Evolutionary conservation across 2,329 filamentous ascomycete genomes (phyloP), one percentile per base, ranked within the genome.

Genomic region (Aspergillus fischeri): DNA sequence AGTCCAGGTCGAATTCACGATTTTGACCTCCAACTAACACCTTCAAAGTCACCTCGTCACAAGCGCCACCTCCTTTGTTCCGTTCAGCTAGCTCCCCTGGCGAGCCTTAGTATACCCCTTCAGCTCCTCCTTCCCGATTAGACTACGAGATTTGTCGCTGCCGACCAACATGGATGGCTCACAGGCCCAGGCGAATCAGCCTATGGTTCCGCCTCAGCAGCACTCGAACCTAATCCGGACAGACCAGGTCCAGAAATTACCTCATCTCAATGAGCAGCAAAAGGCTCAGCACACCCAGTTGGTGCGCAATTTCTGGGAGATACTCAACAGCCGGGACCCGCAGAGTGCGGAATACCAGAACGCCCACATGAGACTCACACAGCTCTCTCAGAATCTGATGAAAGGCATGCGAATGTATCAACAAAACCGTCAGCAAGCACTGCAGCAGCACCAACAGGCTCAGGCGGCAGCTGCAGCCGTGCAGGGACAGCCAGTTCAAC

Each of bases 261-360:
- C 80, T 4, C 76, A 80, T 68, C 73, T 86, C 29, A 80, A 72
- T 59, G 80, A 83, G 8, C 72, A 79, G 51, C 78, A 82, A 63
- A 86, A 85, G 71, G 70, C 77, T 48, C 79, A 82, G 62, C 84
- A 85, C 65, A 80, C 80, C 56, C 72, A 77, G 51, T 74, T 81
- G 21, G 78, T 86, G 60, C 76, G 78, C 56, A 79, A 75, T 59
- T 75, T 84, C 51, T 86, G 83, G 83, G 77, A 78, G 29, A 70
- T 77, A 32, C 73, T 83, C 52, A 79, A 83, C 58, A 77, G 67
- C 45, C 77, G 77, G 44, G 75, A 81, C 11, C 71, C 74, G 35
- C 78, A 79, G 53, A 81, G 76, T 52, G 67, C 74, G 1, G 79
- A 83, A 57, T 80, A 83, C 63, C 75, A 76, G 55, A 72, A 73